These are phyloP conservation scores for Acrocalymma vagum DNA, from an alignment of 2,329 filamentous ascomycete species.

Conservation along the genomic window DNA sequence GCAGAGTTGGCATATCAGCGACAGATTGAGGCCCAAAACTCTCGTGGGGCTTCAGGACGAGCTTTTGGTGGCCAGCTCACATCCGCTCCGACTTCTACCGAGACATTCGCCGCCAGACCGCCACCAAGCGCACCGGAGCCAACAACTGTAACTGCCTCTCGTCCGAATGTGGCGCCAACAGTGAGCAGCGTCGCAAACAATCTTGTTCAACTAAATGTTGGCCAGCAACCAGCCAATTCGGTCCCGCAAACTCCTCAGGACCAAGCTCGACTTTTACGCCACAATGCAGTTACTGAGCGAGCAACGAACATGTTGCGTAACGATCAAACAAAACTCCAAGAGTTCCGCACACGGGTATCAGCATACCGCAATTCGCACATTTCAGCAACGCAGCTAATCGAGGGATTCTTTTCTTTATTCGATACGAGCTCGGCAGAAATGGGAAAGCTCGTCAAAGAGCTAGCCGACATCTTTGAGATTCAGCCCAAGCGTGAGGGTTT, in stretches of 20 bases:
- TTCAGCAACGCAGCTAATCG: constrained; percentile 79
- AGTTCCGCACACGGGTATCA: constrained; percentile 83
- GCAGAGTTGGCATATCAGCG: constrained; percentile 93
- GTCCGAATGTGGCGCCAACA: constrained; percentile 34
- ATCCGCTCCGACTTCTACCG: constrained; percentile 48
- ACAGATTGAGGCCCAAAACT: constrained; percentile 88
- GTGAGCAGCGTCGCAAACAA: constrained; percentile 23
- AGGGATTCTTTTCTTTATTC: constrained; percentile 87
- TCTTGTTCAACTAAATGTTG: constrained; percentile 35
- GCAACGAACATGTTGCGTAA: constrained; percentile 83
- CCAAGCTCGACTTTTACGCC: constrained; percentile 79
- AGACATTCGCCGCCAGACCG: constrained; percentile 57
- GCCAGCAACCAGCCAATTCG: constrained; percentile 33
- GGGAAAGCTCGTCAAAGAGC: constrained; percentile 88
- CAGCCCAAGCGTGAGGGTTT: constrained; percentile 75
- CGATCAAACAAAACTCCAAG: constrained; percentile 74
- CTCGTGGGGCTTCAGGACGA: constrained; percentile 79
- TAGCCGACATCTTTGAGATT: constrained; percentile 92
- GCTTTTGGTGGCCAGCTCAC: constrained; percentile 88
- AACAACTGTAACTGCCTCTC: constrained; percentile 49
- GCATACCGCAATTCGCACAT: constrained; percentile 76
- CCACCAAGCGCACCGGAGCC: constrained; percentile 48
- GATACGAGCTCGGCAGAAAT: constrained; percentile 82
- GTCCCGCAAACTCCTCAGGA: constrained; percentile 71
- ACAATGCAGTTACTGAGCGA: constrained; percentile 85